phyloP scores from a whole-genome alignment of 192 early-diverging fungal species.

The Podila epicladia region DNA sequence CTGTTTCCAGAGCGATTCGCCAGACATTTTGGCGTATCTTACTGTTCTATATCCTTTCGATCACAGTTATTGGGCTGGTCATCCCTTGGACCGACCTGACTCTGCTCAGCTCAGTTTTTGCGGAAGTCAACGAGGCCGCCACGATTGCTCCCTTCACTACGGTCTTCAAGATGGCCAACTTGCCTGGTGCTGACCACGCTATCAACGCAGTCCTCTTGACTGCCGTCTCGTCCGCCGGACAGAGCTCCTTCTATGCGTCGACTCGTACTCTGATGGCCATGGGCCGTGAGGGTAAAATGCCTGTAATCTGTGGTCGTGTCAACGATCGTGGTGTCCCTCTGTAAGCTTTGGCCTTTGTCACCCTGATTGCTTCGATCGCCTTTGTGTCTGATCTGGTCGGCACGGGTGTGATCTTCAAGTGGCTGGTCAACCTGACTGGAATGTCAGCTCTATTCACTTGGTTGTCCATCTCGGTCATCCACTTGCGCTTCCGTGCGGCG shows the following conservation, averaged over 20 bases:
- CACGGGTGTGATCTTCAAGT: slow-evolving; percentile 66
- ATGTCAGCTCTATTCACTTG: slow-evolving; percentile 84
- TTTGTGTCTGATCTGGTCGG: slow-evolving; percentile 62
- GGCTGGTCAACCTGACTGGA: slow-evolving; percentile 71
- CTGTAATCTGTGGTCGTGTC: slow-evolving; percentile 54
- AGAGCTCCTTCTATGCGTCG: slow-evolving; percentile 74
- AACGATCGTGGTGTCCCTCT: slow-evolving; percentile 66
- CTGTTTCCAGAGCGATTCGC: slow-evolving; percentile 73
- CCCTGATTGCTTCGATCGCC: slow-evolving; percentile 62
- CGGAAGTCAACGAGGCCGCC: slow-evolving; percentile 67
- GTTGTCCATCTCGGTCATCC: slow-evolving; percentile 82
- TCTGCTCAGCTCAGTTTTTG: slow-evolving; percentile 52
- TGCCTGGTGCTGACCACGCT: slow-evolving; percentile 60
- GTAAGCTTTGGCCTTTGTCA: slow-evolving; percentile 56
- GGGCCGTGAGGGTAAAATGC: slow-evolving; percentile 67
- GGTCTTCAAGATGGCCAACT: slow-evolving; percentile 71
- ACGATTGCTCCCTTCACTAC: slow-evolving; percentile 72
- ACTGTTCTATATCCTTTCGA: slow-evolving; percentile 71
- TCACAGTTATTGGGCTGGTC: slow-evolving; percentile 75
- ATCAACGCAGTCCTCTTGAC: slow-evolving; percentile 77
- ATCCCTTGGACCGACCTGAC: slow-evolving; percentile 73
- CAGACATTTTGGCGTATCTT: slow-evolving; percentile 75
- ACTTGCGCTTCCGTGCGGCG: slow-evolving; percentile 86
- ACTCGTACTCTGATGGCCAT: slow-evolving; percentile 72
- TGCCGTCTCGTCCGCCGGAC: slow-evolving; percentile 72